These are phyloP conservation scores for Aspergillus versicolor DNA, from an alignment of 2,329 filamentous ascomycete genomes.

Conservation along the genomic window DNA sequence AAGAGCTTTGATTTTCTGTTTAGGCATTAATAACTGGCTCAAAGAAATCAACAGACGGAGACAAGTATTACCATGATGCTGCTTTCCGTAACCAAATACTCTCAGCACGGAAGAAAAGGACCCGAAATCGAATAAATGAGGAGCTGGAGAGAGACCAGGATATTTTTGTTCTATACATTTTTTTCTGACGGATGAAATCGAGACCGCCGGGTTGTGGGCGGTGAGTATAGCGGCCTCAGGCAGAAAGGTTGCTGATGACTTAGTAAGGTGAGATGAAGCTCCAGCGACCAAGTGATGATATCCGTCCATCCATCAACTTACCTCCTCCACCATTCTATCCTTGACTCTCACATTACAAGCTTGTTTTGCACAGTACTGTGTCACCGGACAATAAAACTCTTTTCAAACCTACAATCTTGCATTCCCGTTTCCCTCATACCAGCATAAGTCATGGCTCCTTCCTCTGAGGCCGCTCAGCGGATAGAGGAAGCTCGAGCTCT, in stretches of 20 bases:
- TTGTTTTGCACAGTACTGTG: background rate
- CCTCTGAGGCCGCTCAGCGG: constrained; percentile 57
- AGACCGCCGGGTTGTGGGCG: constrained; percentile 34
- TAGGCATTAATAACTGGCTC: constrained; percentile 11
- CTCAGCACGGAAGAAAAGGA: constrained; percentile 15
- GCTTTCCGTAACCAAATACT: constrained; percentile 11
- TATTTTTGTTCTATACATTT: constrained; percentile 23
- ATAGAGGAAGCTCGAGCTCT: constrained; percentile 88
- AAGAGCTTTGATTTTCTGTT: constrained; percentile 58
- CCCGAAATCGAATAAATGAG: constrained; percentile 1
- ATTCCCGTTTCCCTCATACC: constrained; percentile 10
- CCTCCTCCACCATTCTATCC: constrained; percentile 8
- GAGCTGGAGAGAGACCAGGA: constrained; percentile 1
- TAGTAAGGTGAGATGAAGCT: constrained; percentile 17
- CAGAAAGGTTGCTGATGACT: background rate
- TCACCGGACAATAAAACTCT: background rate
- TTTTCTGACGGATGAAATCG: constrained; percentile 24
- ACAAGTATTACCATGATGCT: constrained; percentile 31
- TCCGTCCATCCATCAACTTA: constrained; percentile 10
- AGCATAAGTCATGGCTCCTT: constrained; percentile 46
- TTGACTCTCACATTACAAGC: background rate
- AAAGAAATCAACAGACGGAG: background rate
- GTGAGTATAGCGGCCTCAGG: constrained; percentile 25
- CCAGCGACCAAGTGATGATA: constrained; percentile 23
- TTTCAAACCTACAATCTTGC: constrained; percentile 11